phyloP scores from a whole-genome alignment of 2,329 filamentous ascomycete species.

The Thelonectria discophora region DNA sequence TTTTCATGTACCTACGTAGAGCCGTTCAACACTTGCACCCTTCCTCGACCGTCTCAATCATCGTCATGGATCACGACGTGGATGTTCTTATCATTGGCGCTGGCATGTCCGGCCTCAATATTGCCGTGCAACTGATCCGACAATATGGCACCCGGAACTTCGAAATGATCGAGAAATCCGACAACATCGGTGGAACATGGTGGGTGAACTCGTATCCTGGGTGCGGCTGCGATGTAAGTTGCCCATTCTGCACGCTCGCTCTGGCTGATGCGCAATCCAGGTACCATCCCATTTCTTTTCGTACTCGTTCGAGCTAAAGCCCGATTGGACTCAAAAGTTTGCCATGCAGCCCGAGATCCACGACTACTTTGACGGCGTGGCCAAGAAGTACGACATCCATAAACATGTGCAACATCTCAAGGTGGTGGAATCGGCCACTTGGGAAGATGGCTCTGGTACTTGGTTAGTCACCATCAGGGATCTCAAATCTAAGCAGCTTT shows the following conservation, averaged over 20 bases:
- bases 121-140: constrained; percentile 36
- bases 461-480: constrained; percentile 36
- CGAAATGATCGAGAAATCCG: constrained; percentile 37
- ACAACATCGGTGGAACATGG: constrained; percentile 40
- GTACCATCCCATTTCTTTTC: constrained; percentile 43
- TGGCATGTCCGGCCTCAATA: constrained; percentile 42
- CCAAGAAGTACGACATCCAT: constrained; percentile 31
- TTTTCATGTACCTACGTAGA: neutral
- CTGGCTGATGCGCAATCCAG: constrained; percentile 13
- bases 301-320: constrained; percentile 42
- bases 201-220: constrained; percentile 41
- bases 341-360: constrained; percentile 42
- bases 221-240: constrained; percentile 40
- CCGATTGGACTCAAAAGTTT: constrained; percentile 40
- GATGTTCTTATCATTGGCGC: constrained; percentile 43
- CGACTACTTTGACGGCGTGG: constrained; percentile 35
- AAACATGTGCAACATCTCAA: constrained; percentile 32
- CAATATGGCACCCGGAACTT: constrained; percentile 34
- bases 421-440: constrained; percentile 34
- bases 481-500: constrained; percentile 8
- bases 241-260: no score
- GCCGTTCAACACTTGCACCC: neutral
- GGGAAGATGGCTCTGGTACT: constrained; percentile 31
- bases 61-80: constrained; percentile 26
- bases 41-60: neutral